phyloP scores from a whole-genome alignment of 2,329 filamentous ascomycete genomes.

The Aureobasidium namibiae region DNA sequence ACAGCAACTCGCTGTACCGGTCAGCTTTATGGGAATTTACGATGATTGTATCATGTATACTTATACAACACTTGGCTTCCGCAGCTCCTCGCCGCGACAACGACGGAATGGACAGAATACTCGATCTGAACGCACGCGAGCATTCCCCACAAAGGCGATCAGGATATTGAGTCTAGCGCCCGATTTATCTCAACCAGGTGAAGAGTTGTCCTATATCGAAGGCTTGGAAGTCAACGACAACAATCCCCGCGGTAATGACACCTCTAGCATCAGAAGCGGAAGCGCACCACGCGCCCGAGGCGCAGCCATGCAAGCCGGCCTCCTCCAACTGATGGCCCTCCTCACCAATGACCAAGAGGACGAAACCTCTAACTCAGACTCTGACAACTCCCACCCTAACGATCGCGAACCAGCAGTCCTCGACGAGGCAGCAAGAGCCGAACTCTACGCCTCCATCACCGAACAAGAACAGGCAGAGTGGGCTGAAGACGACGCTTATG shows the following conservation, averaged over 20 bases:
- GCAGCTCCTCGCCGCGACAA: not conserved
- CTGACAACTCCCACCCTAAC: not conserved
- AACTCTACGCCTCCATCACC: not conserved
- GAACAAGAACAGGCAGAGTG: not conserved
- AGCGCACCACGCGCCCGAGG: not conserved
- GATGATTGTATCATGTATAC: slow-evolving; percentile 42
- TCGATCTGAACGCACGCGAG: slow-evolving; percentile 19
- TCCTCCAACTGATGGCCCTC: slow-evolving; percentile 14
- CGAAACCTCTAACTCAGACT: not conserved
- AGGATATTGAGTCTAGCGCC: slow-evolving; percentile 33
- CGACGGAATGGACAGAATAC: not conserved
- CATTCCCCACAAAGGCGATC: slow-evolving; percentile 34
- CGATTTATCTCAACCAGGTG: not conserved
- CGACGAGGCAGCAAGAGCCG: not conserved
- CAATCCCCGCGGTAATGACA: not conserved
- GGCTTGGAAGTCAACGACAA: not conserved
- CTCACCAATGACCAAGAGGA: slow-evolving; percentile 13
- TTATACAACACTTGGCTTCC: slow-evolving; percentile 24
- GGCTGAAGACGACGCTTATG: not conserved
- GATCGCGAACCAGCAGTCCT: not conserved
- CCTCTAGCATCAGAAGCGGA: not conserved
- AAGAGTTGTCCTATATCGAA: not conserved
- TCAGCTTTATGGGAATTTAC: slow-evolving; percentile 40
- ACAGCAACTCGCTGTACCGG: slow-evolving; percentile 33
- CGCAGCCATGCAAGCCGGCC: slow-evolving; percentile 10